Evolutionary conservation across 2,329 filamentous ascomycete genomes (phyloP), one percentile per base, ranked within the genome.

Genomic region (Venturia carpophila): DNA sequence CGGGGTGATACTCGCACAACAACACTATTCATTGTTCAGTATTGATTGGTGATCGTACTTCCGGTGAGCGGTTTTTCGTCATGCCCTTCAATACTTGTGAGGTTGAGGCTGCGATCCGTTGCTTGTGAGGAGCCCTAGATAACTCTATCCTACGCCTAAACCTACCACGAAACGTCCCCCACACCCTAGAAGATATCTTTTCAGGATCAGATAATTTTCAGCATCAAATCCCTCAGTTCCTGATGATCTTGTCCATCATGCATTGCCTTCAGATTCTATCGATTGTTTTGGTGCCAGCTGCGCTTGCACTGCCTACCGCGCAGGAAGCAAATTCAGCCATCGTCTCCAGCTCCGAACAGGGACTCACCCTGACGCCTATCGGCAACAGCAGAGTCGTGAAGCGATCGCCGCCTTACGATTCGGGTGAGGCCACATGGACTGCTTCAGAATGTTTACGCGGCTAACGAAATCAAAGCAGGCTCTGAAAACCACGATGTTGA

Each of bases 41-140:
- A 27, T 52, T 52, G 47, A 52, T 52, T 52, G 47, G 47, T 52
- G 21, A 11, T 11, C 13, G 47, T 5, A 30, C 13, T n/a, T 47
- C 24, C 21, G 47, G 5, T 52, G 47, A 49, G 21, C n/a, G 11
- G 3, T 52, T 52, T 15, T 27, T 52, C 47, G 13, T 52, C 47
- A 52, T 52, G 47, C 47, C 47, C 47, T 52, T 52, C 47, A 52
- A 27, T 52, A 52, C 47, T 52, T 52, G 24, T 52, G 47, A 52
- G 13, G 24, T 21, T 52, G 39, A 41, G 39, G 39, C 39, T 41
- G 7, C 21, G 15, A 15, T 10, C 9, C n/a, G 21, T 52, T 52
- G 47, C 47, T 52, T 27, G 47, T 27, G 47, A 52, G 47, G 10
- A 52, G 47, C 47, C 47, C 47, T 52, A 52, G 21, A 27, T 52